A percentile compares a stretch with the other conserved stretches of the same genome.
These are phyloP conservation scores for Phtheirospermum japonicum DNA, from an alignment of 257 asterid genomes.

Conservation along the genomic window DNA sequence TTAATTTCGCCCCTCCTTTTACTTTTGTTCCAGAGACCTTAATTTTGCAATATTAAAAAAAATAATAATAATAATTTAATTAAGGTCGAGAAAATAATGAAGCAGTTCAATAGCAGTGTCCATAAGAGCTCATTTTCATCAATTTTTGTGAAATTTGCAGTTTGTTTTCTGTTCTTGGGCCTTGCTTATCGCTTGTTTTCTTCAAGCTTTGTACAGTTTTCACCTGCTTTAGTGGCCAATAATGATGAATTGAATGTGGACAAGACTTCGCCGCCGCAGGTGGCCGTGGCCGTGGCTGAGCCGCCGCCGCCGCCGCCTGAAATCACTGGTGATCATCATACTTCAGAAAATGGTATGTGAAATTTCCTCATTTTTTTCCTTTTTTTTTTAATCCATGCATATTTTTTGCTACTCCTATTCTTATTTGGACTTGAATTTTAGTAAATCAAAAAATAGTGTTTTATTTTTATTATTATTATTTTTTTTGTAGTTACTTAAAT, in stretches of 20 bases:
- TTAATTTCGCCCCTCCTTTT: neutral
- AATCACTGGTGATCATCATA: neutral
- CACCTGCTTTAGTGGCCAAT: conserved; percentile 29
- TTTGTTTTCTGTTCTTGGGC: conserved; percentile 45
- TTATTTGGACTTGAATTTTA: too few relatives aligned
- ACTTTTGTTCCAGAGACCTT: neutral
- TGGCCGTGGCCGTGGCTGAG: neutral
- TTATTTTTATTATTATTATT: too few relatives aligned
- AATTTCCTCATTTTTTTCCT: too few relatives aligned
- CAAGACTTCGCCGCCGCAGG: conserved; percentile 27
- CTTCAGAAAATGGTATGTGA: neutral
- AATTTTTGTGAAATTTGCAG: conserved; percentile 39
- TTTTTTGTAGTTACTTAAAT: neutral
- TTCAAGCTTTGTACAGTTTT: conserved; percentile 42
- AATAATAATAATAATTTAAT: neutral
- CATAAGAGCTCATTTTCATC: conserved; percentile 35
- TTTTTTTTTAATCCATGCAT: too few relatives aligned
- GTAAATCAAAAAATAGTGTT: too few relatives aligned
- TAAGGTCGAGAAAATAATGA: conserved; percentile 28
- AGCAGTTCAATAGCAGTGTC: conserved; percentile 25
- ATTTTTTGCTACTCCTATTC: conserved; percentile 44
- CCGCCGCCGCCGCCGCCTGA: neutral
- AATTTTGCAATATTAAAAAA: neutral
- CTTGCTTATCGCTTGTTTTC: conserved; percentile 46
- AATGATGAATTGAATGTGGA: conserved; percentile 13